Conservation (phyloP, 2,329 filamentous ascomycete species). For the Fusarium neocosmosporiellum region DNA sequence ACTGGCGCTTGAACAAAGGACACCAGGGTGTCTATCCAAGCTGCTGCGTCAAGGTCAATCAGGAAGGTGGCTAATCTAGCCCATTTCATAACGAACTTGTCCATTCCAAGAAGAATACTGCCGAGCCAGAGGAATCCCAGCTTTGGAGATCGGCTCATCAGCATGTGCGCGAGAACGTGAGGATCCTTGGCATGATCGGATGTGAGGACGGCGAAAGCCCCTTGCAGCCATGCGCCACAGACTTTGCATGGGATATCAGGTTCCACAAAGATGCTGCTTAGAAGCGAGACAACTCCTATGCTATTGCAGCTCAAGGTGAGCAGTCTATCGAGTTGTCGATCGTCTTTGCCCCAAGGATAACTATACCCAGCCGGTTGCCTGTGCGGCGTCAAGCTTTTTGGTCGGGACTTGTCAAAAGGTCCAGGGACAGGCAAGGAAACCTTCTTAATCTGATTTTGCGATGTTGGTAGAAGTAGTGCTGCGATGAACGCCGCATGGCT, state of each 20-base stretch:
- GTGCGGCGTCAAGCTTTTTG: neutral
- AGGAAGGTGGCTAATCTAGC: constrained; percentile 9
- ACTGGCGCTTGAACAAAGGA: constrained; percentile 13
- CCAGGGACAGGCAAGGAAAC: neutral
- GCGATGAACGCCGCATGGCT: neutral
- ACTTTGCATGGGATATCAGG: constrained; percentile 20
- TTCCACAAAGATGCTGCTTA: constrained; percentile 24
- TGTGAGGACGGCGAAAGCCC: constrained; percentile 9
- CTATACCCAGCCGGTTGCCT: neutral
- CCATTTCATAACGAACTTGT: constrained; percentile 13
- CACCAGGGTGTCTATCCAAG: constrained; percentile 13
- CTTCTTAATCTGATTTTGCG: neutral
- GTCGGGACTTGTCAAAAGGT: neutral
- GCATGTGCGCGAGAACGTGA: constrained; percentile 10
- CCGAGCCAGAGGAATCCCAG: constrained; percentile 29
- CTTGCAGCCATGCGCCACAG: constrained; percentile 22
- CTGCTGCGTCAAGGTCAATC: constrained; percentile 23
- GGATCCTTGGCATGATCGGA: constrained; percentile 1
- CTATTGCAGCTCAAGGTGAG: constrained; percentile 27
- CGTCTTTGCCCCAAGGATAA: constrained; percentile 11
- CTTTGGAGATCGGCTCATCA: constrained; percentile 10
- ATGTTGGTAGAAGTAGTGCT: neutral
- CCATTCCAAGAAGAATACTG: constrained; percentile 12
- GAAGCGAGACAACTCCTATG: constrained; percentile 2
- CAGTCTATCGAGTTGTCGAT: constrained; percentile 20